Base-by-base conservation (phyloP, 2,329 filamentous ascomycete genomes). In the Stachybotrys elegans region DNA sequence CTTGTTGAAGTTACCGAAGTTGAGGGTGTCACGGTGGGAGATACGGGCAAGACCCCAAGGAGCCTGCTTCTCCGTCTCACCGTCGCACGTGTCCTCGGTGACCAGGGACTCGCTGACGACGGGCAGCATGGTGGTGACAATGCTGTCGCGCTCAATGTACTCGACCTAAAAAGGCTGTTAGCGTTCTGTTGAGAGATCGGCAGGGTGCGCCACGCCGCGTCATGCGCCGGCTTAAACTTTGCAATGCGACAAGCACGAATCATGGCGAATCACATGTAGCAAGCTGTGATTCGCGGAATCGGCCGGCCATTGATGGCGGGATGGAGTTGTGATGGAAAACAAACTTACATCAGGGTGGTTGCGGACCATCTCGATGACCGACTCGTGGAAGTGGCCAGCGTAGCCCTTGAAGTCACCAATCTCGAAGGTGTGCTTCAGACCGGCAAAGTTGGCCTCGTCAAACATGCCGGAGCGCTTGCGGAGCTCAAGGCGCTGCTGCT, bases 1-100 rank as follows among this genome's bases (percentile, higher is more conserved):
- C 76, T 97, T 96, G 81, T 96, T 97, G 75, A 93, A 97, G 67
- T 82, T 91, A 57, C 87, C 85, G 65, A 98, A 97, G 66, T 79
- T 85, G 55, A 98, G 79, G 52, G 78, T 77, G 53, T 93, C 78
- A 57, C 93, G 88, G 77, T 98, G 93, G 25, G 93, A 98, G 72
- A 98, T 88, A 82, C 93, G 89, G 57, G 94, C 93, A 53, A 98
- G 80, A 74, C 94, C 93, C 93, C 94, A 98, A n/a, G 93, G 93
- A 52, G 94, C 88, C 67, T 88, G 85, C 77, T 89, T 93, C 81
- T 98, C 89, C 7, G 81, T 75, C 62, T 85, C 77, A 52, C 70
- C 67, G n/a, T 69, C 63, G 55, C 75, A 79, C 43, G 62, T 64
- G 46, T 68, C 66, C 49, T 68, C 57, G 5, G 55, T 47, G 17